A percentile compares a stretch with the other conserved stretches of the same genome.
Evolutionary conservation across 1,284 basidiomycete species (phyloP).

Genomic region (Trichosporon sp.): DNA sequence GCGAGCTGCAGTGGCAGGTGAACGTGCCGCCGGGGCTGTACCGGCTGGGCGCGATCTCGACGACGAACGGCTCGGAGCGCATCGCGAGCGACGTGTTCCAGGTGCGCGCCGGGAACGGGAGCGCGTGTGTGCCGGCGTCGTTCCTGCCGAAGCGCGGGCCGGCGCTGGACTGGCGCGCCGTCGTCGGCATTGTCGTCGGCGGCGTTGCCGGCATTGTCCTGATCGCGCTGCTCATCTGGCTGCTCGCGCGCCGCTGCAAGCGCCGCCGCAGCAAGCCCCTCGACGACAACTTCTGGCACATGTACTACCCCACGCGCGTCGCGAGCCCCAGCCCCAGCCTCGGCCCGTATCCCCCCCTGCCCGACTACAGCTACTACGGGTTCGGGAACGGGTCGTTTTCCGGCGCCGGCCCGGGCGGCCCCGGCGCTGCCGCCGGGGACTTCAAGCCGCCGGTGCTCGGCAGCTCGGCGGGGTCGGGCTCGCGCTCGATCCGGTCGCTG

Average conservation of each 20-base stretch:
- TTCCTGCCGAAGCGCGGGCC: not conserved
- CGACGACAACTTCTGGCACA: slow-evolving; percentile 4
- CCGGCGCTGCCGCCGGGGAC: too few species aligned
- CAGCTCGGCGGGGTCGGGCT: not conserved
- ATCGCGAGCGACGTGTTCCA: not conserved
- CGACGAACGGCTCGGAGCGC: not conserved
- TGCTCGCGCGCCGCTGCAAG: not conserved
- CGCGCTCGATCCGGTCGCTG: not conserved
- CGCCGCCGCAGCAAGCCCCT: not conserved
- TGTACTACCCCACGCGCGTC: not conserved
- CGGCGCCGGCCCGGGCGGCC: too few species aligned
- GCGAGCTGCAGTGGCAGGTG: slow-evolving; percentile 1
- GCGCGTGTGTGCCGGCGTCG: not conserved
- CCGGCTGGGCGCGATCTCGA: not conserved
- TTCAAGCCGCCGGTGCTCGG: not conserved
- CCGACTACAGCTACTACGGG: not conserved
- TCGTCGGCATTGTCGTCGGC: not conserved
- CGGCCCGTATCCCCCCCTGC: not conserved
- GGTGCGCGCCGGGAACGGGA: not conserved
- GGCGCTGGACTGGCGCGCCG: not conserved
- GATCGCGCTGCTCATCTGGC: not conserved
- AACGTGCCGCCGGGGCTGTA: not conserved
- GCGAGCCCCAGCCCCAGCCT: not conserved
- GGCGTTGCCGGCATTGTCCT: not conserved
- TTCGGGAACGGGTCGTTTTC: not conserved